Percentiles rank a stretch among this genome's conserved stretches.
phyloP scores from a whole-genome alignment of 768 basidiomycete species.

The Leccinum boreale region DNA sequence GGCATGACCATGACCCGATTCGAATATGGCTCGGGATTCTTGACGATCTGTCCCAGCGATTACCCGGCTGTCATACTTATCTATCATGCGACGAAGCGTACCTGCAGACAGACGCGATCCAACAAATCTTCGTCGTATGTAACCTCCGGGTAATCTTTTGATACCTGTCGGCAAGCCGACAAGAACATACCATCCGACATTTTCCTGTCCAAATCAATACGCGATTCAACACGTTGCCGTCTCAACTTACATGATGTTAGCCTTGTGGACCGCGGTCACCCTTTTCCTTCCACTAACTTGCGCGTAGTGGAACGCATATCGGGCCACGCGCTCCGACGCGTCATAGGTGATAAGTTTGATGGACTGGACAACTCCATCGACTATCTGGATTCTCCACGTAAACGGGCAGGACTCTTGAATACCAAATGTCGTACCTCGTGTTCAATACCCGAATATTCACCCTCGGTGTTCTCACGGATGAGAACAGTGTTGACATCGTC shows the following conservation, averaged over 20 bases:
- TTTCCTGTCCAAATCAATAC: slow-evolving; percentile 62
- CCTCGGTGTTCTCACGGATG: slow-evolving; percentile 99
- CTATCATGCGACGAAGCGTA: slow-evolving; percentile 28
- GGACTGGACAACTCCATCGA: slow-evolving; percentile 98
- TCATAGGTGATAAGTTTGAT: slow-evolving; percentile 99
- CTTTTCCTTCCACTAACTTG: slow-evolving; percentile 79
- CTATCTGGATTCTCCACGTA: slow-evolving; percentile 50
- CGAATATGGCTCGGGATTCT: slow-evolving; percentile 89
- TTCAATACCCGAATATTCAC: slow-evolving; percentile 99
- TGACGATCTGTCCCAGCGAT: slow-evolving; percentile 61
- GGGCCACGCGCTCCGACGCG: slow-evolving; percentile 96
- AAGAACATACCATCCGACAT: slow-evolving; percentile 99
- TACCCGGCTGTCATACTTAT: background rate
- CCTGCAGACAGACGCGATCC: slow-evolving; percentile 93
- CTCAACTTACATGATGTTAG: slow-evolving; percentile 88
- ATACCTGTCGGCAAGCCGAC: slow-evolving; percentile 92
- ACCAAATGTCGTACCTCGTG: slow-evolving; percentile 68
- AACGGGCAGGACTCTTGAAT: slow-evolving; percentile 6
- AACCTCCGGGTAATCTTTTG: slow-evolving; percentile 92
- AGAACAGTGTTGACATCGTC: slow-evolving; percentile 97
- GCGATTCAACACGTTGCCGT: background rate
- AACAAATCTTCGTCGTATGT: slow-evolving; percentile 95
- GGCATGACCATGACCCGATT: slow-evolving; percentile 99
- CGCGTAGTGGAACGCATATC: slow-evolving; percentile 99
- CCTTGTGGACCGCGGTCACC: slow-evolving; percentile 99